Evolutionary conservation across 2,329 filamentous ascomycete species (phyloP).

Genomic region (Pleurostoma richardsiae): DNA sequence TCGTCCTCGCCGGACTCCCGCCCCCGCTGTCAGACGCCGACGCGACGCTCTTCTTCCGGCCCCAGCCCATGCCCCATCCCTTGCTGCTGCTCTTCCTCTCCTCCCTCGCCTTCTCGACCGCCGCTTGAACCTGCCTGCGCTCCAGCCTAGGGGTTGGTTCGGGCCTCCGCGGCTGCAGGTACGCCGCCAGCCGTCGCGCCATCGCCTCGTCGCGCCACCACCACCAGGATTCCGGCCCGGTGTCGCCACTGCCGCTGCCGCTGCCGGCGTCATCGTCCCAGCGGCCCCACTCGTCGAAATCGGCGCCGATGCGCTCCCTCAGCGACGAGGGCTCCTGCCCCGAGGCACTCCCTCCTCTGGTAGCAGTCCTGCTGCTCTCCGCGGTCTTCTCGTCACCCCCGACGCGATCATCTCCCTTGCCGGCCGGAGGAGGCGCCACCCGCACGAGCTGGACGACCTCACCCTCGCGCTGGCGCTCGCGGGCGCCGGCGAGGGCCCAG

Average conservation of each 20-base stretch:
- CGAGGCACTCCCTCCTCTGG: slow-evolving; percentile 4
- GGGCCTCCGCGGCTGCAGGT: slow-evolving; percentile 30
- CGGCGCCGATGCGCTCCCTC: slow-evolving; percentile 10
- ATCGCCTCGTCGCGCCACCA: slow-evolving; percentile 45
- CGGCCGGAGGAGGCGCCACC: slow-evolving; percentile 11
- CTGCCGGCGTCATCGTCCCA: slow-evolving; percentile 23
- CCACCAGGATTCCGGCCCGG: slow-evolving; percentile 13
- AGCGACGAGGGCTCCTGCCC: not conserved
- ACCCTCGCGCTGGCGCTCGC: slow-evolving; percentile 18
- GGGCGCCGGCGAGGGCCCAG: slow-evolving; percentile 29
- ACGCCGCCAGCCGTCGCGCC: slow-evolving; percentile 37
- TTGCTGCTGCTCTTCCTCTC: slow-evolving; percentile 27
- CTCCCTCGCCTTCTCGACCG: slow-evolving; percentile 23
- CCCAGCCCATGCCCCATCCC: slow-evolving; percentile 20
- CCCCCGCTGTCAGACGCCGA: not conserved
- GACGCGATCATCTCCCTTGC: not conserved
- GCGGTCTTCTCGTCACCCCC: not conserved
- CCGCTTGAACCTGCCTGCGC: slow-evolving; percentile 20
- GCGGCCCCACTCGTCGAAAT: slow-evolving; percentile 42
- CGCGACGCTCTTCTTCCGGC: slow-evolving; percentile 17
- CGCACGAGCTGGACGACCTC: slow-evolving; percentile 25
- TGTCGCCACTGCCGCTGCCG: not conserved
- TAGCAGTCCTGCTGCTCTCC: not conserved
- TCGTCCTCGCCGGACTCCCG: not conserved
- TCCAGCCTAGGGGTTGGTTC: slow-evolving; percentile 11